A percentile compares a stretch with the other conserved stretches of the same genome.
Conservation (phyloP, 768 basidiomycete genomes). For the Termitomyces sp. region DNA sequence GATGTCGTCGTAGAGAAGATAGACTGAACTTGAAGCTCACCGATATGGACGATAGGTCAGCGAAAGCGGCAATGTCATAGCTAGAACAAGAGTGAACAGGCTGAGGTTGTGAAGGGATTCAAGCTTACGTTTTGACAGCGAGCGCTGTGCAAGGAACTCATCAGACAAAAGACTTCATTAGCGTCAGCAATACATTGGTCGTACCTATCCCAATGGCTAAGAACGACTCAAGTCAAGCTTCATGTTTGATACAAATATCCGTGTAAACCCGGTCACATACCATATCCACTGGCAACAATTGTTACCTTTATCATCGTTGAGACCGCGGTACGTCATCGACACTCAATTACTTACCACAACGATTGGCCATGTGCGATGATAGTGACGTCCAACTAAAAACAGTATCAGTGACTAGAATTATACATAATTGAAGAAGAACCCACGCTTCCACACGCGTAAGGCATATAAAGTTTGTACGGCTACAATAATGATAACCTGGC, state of each 20-base stretch:
- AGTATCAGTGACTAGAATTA: background rate
- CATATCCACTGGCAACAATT: slow-evolving; percentile 15
- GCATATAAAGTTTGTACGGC: slow-evolving; percentile 26
- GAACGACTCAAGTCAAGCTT: background rate
- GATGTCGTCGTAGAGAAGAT: background rate
- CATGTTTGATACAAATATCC: background rate
- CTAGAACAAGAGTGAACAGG: background rate
- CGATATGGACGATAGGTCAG: slow-evolving; percentile 9
- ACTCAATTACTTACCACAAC: slow-evolving; percentile 9
- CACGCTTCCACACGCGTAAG: slow-evolving; percentile 25
- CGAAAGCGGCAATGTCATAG: slow-evolving; percentile 11
- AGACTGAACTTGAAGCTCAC: slow-evolving; percentile 1
- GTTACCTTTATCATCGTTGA: background rate
- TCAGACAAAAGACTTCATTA: background rate
- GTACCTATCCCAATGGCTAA: slow-evolving; percentile 18
- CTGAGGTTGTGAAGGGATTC: background rate
- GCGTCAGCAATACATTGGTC: background rate
- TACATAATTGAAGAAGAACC: background rate
- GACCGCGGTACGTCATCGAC: background rate
- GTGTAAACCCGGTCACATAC: slow-evolving; percentile 4
- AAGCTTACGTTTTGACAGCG: slow-evolving; percentile 16
- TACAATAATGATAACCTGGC: slow-evolving; percentile 21
- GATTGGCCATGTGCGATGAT: slow-evolving; percentile 15
- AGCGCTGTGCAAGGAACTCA: slow-evolving; percentile 8
- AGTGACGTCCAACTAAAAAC: slow-evolving; percentile 15